Evolutionary conservation across 2,329 filamentous ascomycete species (phyloP).

Genomic region (Purpureocillium lavendulum): DNA sequence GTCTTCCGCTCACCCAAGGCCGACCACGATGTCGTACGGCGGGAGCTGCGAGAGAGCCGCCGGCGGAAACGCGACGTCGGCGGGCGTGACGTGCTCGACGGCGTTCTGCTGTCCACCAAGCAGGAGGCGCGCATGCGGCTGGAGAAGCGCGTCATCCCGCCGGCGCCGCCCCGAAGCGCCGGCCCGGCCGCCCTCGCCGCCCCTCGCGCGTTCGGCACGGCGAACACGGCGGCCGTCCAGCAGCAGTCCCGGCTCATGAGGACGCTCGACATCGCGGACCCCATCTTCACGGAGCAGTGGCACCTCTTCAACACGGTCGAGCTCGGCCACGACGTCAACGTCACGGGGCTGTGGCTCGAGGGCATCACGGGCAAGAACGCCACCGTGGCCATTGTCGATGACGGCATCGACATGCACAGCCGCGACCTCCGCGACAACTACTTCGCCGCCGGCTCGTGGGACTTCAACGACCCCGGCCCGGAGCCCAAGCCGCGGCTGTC

Average conservation of each 20-base stretch:
- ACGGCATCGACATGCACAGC: constrained; percentile 94
- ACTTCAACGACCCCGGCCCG: constrained; percentile 81
- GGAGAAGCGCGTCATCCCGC: constrained; percentile 42
- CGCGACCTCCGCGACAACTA: constrained; percentile 89
- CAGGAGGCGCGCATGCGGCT: constrained; percentile 44
- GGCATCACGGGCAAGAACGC: constrained; percentile 84
- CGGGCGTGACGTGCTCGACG: constrained; percentile 55
- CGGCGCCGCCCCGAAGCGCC: no score
- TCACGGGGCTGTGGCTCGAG: constrained; percentile 86
- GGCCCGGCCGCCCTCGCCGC: constrained; percentile 17
- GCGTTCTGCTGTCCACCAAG: constrained; percentile 73
- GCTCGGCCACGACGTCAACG: constrained; percentile 85
- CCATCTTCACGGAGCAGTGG: constrained; percentile 93
- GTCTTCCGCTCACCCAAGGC: constrained; percentile 69
- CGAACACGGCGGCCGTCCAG: constrained; percentile 36
- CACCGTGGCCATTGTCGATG: constrained; percentile 90
- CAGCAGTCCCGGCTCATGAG: constrained; percentile 53
- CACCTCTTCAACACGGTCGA: constrained; percentile 81
- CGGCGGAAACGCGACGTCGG: constrained; percentile 52
- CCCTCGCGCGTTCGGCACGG: constrained; percentile 8
- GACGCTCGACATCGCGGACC: constrained; percentile 70
- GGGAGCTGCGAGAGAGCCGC: constrained; percentile 43
- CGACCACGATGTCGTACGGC: constrained; percentile 49
- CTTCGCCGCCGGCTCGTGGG: constrained; percentile 84
- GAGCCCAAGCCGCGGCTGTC: constrained; percentile 74